Evolutionary conservation across 2,329 filamentous ascomycete genomes (phyloP).

Genomic region (Penicillium carneum): DNA sequence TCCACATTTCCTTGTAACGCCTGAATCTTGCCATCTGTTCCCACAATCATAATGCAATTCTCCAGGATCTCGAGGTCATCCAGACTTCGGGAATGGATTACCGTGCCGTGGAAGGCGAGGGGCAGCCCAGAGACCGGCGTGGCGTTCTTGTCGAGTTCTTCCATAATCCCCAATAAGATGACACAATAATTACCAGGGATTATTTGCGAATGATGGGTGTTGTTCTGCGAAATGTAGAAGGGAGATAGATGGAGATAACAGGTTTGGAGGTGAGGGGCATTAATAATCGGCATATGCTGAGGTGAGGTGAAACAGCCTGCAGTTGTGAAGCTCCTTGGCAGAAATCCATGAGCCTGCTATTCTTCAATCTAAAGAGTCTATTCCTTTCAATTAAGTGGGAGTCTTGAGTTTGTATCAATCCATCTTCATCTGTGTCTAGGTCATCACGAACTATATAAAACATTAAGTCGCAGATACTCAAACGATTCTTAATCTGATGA

Average conservation of each 20-base stretch:
- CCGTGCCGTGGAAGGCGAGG: conserved; percentile 46
- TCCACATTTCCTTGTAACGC: conserved; percentile 35
- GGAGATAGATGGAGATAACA: neutral
- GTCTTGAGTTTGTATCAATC: neutral
- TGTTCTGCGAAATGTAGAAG: neutral
- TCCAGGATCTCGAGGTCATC: conserved; percentile 42
- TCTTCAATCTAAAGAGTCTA: neutral
- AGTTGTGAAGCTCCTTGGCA: neutral
- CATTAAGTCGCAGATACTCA: neutral
- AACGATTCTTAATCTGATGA: neutral
- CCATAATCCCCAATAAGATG: conserved; percentile 9
- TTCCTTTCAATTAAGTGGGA: neutral
- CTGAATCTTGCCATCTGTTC: conserved; percentile 41
- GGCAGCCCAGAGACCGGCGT: conserved; percentile 31
- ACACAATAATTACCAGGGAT: neutral
- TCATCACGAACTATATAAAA: neutral
- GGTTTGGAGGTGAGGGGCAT: conserved; percentile 16
- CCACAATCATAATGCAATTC: conserved; percentile 44
- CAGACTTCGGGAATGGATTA: conserved; percentile 42
- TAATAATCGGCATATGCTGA: conserved; percentile 12
- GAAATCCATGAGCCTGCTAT: neutral
- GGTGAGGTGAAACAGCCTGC: neutral
- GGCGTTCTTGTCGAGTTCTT: conserved; percentile 18
- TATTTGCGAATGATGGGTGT: neutral
- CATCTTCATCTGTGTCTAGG: neutral